Base-by-base conservation (phyloP, 176 grass and related monocot genomes). In the Puccinellia tenuiflora region DNA sequence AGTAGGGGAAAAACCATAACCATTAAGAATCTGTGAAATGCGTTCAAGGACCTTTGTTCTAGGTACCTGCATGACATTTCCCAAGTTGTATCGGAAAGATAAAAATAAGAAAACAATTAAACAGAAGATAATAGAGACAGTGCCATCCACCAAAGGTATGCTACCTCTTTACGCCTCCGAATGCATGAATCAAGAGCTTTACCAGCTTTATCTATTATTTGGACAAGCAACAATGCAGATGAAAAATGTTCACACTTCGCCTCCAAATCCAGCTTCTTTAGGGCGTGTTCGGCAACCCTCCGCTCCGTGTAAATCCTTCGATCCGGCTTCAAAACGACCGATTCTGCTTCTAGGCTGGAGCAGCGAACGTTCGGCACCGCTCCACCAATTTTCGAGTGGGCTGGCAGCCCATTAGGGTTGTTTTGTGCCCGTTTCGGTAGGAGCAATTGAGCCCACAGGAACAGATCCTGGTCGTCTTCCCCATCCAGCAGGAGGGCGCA, bases 131-230 rank as follows among this genome's bases (percentile, higher is more conserved):
- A n/a, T 12, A 57, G 7, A 25, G 0, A 10, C 3, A 57, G 12
- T 11, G n/a, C 54, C 21, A 57, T 25, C 9, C 12, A 24, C 21
- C 9, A 57, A 57, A 57, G 3, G 9, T 57, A 25, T 57, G n/a
- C 1, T 82, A 82, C 66, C 81, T 75, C 70, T 28, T 72, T 31
- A 85, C 39, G 59, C n/a, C 10, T 21, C 7, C 9, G 82, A 33
- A 77, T 56, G 28, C n/a, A 84, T 42, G 22, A 64, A 55, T 68
- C 60, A 55, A 77, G 82, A 45, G 33, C 16, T 53, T 77, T 75
- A 76, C 82, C 82, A 42, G 82, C 82, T 31, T 66, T 1, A n/a
- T 24, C 15, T 53, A 84, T 38, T 54, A 9, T 75, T n/a, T 46
- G 30, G 17, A 67, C 33, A 67, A 12, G 63, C 31, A 37, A n/a